These are phyloP conservation scores for Rhododendron simsii DNA, from an alignment of 148 eudicot species.

Conservation along the genomic window DNA sequence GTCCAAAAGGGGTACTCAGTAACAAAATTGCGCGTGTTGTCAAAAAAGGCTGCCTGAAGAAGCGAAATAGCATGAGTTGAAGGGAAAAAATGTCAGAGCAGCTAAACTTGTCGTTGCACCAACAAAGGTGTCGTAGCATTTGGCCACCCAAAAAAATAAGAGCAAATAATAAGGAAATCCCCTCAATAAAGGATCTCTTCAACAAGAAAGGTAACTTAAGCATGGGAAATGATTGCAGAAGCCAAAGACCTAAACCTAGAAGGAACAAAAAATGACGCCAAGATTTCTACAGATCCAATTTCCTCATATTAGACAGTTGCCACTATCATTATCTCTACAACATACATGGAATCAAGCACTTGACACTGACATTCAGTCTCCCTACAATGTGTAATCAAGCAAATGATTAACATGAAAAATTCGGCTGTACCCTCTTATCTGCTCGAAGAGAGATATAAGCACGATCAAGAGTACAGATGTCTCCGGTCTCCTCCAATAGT, in stretches of 20 bases:
- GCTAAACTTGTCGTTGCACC: not conserved
- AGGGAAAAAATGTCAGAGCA: not conserved
- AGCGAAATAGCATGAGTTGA: not conserved
- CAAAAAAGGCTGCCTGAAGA: not conserved
- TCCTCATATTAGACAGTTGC: constrained; percentile 1
- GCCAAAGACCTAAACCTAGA: not conserved
- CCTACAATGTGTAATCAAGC: not conserved
- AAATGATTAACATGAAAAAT: constrained; percentile 6
- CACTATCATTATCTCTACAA: not conserved
- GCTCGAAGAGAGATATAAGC: constrained; percentile 78
- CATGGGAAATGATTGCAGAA: not conserved
- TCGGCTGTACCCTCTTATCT: constrained; percentile 78
- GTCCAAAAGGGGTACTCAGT: not conserved
- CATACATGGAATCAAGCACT: constrained; percentile 5
- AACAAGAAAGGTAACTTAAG: constrained; percentile 5
- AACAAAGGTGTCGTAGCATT: not conserved
- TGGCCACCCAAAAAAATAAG: not conserved
- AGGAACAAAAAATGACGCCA: not conserved
- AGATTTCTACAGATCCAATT: not conserved
- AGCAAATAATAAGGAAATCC: not conserved
- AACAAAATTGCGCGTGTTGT: not conserved
- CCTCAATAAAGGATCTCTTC: not conserved
- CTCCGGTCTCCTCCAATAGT: constrained; percentile 89
- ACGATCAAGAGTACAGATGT: constrained; percentile 77
- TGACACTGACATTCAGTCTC: not conserved